Evolutionary conservation across 352 stramenopile genomes (phyloP).

Genomic region (Phytophthora podocarpi): DNA sequence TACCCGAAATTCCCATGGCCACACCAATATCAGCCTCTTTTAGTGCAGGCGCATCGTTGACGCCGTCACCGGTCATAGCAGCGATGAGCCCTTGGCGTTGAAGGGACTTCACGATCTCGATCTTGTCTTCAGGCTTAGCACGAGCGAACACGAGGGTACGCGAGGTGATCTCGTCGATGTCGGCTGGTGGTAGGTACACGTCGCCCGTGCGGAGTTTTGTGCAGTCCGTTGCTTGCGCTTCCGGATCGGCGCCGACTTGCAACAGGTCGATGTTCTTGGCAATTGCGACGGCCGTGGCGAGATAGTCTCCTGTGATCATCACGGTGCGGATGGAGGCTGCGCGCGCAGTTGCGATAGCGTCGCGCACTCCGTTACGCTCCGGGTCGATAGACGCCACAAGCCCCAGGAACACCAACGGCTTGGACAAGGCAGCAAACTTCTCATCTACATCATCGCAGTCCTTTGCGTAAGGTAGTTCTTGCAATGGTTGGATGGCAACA

Average conservation of each 20-base stretch:
- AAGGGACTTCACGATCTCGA: slow-evolving; percentile 95
- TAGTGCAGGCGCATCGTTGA: slow-evolving; percentile 97
- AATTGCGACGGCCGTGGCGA: slow-evolving; percentile 95
- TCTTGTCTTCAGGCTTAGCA: slow-evolving; percentile 95
- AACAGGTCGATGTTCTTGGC: slow-evolving; percentile 93
- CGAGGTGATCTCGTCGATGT: slow-evolving; percentile 90
- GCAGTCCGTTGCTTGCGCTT: slow-evolving; percentile 75
- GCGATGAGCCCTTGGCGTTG: slow-evolving; percentile 90
- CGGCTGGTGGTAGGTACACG: slow-evolving; percentile 63
- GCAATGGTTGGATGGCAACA: slow-evolving; percentile 83
- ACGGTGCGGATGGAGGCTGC: slow-evolving; percentile 70
- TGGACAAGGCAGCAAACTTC: slow-evolving; percentile 66
- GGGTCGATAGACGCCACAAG: slow-evolving; percentile 93
- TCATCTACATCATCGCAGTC: slow-evolving; percentile 67
- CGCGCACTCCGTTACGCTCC: slow-evolving; percentile 61
- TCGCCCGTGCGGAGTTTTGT: slow-evolving; percentile 60
- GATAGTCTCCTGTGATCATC: slow-evolving; percentile 96
- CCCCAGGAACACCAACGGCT: slow-evolving; percentile 91
- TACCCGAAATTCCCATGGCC: slow-evolving; percentile 97
- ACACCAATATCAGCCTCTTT: slow-evolving; percentile 97
- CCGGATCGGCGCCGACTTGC: slow-evolving; percentile 60
- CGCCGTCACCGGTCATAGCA: slow-evolving; percentile 98
- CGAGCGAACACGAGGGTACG: slow-evolving; percentile 93
- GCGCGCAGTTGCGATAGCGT: slow-evolving; percentile 51
- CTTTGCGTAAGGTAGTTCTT: slow-evolving; percentile 45